Evolutionary conservation across 2,329 filamentous ascomycete genomes (phyloP), one percentile per base, ranked within the genome.

Genomic region (Aspergillus aculeatinus): DNA sequence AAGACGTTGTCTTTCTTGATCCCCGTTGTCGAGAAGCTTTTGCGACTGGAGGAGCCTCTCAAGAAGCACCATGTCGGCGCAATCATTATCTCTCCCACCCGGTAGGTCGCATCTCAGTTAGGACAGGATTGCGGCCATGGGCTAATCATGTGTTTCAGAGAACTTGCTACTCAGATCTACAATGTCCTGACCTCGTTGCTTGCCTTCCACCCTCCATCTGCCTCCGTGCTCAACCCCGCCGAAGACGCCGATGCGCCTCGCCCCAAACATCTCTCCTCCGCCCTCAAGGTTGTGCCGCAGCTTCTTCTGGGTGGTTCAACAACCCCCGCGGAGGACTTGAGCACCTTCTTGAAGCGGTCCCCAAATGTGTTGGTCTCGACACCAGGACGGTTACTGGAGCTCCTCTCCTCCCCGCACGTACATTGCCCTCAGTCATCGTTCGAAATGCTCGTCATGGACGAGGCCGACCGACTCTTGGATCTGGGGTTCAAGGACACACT

Each of bases 401-500:
- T 99, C 0, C 82, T 99, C 4, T 87, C 89, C 0, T 96, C 92
- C 1, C 90, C 88, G 1, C 89, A 96, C 70, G 92, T 96, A 14
- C 91, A 96, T 73, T 93, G 91, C 68, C 88, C 91, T 0, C 89
- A 94, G 62, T 92, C 91, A 1, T 91, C 91, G 0, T 98, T 99
- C 67, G 94, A 99, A 74, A 87, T 92, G 53, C 85, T 99, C 11
- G 90, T 99, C 3, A 83, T 99, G 39, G 95, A 99, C 72, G 95
- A 99, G 79, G 95, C 94, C 53, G 95, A 99, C 76, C 85, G 95
- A 60, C 80, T 99, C 27, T 82, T 99, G 11, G 95, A 99, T 76
- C 83, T 98, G 23, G 95, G 96, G 5, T 98, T 99, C 77, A 95
- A 96, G 74, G 88, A 91, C 58, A 92, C 96, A 67, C 77, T 99